These are phyloP conservation scores for Acacia concinna DNA, from an alignment of 331 rosid species.

Conservation along the genomic window DNA sequence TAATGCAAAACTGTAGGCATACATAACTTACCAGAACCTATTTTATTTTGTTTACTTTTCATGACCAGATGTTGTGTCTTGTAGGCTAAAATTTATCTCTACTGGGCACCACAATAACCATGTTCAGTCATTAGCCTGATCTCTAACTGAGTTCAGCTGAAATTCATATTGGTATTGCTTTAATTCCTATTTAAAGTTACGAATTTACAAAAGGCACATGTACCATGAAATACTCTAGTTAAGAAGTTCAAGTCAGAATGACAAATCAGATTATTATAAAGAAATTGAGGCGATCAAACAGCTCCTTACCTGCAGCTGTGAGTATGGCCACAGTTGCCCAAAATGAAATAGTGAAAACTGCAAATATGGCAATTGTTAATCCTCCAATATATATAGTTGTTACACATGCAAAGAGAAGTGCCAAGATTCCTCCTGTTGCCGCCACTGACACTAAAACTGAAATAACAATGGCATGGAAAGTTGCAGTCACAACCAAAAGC, in stretches of 20 bases:
- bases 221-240: constrained; percentile 7
- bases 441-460: constrained; percentile 71
- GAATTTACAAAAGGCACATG: background rate
- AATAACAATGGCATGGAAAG: constrained; percentile 64
- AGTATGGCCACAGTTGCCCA: constrained; percentile 40
- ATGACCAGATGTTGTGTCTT: background rate
- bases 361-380: constrained; percentile 57
- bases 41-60: background rate
- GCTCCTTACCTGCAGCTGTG: constrained; percentile 37
- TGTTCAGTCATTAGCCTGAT: background rate
- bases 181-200: background rate
- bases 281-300: background rate
- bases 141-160: background rate
- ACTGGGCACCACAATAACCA: background rate
- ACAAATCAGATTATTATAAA: background rate
- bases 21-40: background rate
- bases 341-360: constrained; percentile 52
- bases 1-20: constrained; percentile 3
- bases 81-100: background rate
- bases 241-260: background rate
- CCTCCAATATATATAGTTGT: constrained; percentile 74
- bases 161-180: background rate
- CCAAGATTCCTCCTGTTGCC: constrained; percentile 86
- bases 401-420: constrained; percentile 66
- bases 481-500: constrained; percentile 74